These are phyloP conservation scores for Poronia punctata DNA, from an alignment of 495 filamentous ascomycete species.

Conservation along the genomic window DNA sequence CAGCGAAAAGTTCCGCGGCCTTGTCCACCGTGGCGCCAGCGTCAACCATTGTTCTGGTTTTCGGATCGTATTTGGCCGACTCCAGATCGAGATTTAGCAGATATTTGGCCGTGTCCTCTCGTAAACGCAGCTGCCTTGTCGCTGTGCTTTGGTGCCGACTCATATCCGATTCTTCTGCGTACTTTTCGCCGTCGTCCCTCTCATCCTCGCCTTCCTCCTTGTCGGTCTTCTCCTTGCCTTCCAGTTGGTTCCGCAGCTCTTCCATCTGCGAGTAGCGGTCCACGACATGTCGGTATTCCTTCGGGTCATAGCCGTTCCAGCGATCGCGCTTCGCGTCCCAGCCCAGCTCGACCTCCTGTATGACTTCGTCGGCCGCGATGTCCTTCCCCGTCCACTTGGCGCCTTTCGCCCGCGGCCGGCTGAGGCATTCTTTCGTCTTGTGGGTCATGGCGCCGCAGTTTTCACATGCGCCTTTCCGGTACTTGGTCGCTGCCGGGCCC, in stretches of 20 bases:
- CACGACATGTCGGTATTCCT: constrained; percentile 76
- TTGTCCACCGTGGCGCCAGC: constrained; percentile 75
- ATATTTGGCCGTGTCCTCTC: constrained; percentile 99
- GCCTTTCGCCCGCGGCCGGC: constrained; percentile 80
- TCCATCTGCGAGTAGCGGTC: constrained; percentile 85
- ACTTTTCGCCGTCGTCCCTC: constrained; percentile 58
- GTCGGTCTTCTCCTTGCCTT: constrained; percentile 36
- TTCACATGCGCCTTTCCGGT: constrained; percentile 94
- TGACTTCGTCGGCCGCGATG: constrained; percentile 87
- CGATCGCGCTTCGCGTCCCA: constrained; percentile 99
- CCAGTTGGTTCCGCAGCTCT: constrained; percentile 58
- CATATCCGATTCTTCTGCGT: constrained; percentile 97
- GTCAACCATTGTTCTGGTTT: constrained; percentile 91
- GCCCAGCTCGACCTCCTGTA: constrained; percentile 75
- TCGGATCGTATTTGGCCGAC: constrained; percentile 96
- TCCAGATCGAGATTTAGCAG: constrained; percentile 90
- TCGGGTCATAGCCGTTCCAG: constrained; percentile 93
- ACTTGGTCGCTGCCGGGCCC: constrained; percentile 86
- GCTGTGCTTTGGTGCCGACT: constrained; percentile 80
- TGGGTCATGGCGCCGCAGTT: constrained; percentile 98
- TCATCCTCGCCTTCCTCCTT: constrained; percentile 45
- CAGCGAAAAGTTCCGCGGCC: constrained; percentile 81
- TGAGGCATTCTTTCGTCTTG: constrained; percentile 89
- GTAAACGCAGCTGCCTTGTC: constrained; percentile 83
- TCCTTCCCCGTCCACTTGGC: constrained; percentile 89